Conservation (phyloP, 306 rosid species). For the Malus orientalis region DNA sequence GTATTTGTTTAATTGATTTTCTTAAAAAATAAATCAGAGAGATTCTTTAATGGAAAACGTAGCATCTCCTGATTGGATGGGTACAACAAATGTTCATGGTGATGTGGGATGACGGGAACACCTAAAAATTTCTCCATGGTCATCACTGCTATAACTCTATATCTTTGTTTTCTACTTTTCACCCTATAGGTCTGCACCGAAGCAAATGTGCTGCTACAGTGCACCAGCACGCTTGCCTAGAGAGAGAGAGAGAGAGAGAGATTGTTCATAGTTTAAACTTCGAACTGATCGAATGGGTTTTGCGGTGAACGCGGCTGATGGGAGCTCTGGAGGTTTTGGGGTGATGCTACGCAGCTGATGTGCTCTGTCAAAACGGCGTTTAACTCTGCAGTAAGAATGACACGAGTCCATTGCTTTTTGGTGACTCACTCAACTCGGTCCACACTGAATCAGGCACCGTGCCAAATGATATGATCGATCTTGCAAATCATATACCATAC, state of each 20-base stretch:
- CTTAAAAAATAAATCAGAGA: too few relatives aligned
- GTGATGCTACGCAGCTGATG: neutral
- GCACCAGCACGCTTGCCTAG: neutral
- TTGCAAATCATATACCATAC: neutral
- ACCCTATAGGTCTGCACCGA: neutral
- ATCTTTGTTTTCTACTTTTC: neutral
- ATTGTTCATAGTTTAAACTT: too few relatives aligned
- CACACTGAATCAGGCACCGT: neutral
- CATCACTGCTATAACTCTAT: neutral
- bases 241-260: neutral
- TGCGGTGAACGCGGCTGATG: conserved; percentile 6
- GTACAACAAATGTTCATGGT: too few relatives aligned
- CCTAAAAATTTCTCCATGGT: neutral
- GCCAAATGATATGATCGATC: neutral
- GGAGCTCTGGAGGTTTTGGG: neutral
- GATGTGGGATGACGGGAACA: too few relatives aligned
- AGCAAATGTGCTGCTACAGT: neutral
- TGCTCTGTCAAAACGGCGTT: neutral
- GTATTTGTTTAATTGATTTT: too few relatives aligned
- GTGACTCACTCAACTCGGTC: neutral
- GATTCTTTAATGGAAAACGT: too few relatives aligned
- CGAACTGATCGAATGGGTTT: neutral
- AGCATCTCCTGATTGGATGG: too few relatives aligned
- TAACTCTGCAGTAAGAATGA: neutral
- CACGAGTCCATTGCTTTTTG: conserved; percentile 1